Evolutionary conservation across 2,329 filamentous ascomycete genomes (phyloP), one percentile per base, ranked within the genome.

Genomic region (Cylindrodendrum hubeiense): DNA sequence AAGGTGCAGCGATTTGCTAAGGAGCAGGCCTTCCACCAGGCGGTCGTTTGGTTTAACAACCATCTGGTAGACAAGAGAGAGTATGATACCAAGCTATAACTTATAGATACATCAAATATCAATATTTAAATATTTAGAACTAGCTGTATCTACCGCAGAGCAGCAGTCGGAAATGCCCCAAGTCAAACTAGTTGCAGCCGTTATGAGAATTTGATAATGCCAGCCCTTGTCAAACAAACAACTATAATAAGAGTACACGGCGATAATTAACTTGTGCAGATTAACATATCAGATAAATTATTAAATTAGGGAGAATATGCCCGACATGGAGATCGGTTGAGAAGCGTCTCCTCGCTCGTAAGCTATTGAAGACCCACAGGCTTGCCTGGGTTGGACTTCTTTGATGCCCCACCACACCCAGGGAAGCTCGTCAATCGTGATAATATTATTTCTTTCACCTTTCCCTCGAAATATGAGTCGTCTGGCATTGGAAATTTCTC

Each of bases 11-110:
- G 86, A 77, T 95, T 87, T 73, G 90, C 92, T 39, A 95, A 93
- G 86, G 92, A 97, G 81, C 89, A 91, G 80, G 93, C 93, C 5
- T 96, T 96, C 77, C 74, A 85, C 68, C 93, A 96, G 84, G 93
- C 93, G 37, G 84, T 94, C 55, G 78, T 83, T 56, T 97, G 93
- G 93, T 94, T 97, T 71, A 54, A 53, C 24, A 49, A 34, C 19
- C 54, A 63, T 19, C 44, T 62, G 28, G 43, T 62, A n/a, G 52
- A 62, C 43, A 34, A 43, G 24, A 43, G 22, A n/a, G 24, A 41
- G 10, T 28, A 28, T 21, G 49, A 10, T 10, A 53, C 13, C 21
- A 55, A 50, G 44, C 26, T 37, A 4, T 62, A 28, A 17, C 17
- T 5, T 9, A 5, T 19, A 15, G 7, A 12, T 4, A 28, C 15